Base-by-base conservation (phyloP, 495 filamentous ascomycete species). In the Xylaria palmicola region DNA sequence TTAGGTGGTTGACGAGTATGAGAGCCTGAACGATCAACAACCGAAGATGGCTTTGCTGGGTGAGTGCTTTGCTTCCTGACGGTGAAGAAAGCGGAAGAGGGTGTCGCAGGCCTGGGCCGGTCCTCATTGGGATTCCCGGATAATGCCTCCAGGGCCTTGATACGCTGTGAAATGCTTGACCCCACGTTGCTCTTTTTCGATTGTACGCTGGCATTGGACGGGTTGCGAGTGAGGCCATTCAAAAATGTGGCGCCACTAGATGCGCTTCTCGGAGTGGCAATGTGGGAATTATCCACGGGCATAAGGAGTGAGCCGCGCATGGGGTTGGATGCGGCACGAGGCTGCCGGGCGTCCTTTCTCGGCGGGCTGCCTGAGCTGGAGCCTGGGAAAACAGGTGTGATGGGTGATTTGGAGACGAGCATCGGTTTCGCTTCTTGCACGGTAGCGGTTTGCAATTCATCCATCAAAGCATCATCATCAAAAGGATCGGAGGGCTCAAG, bases 391-490 rank as follows among this genome's bases (percentile, higher is more conserved):
- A 84, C 77, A 0, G 86, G 83, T 5, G 79, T 85, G n/a, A 89
- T 84, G 54, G 92, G 91, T n/a, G 92, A 91, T 69, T 92, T 92
- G 1, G 88, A 86, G 7, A 96, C 89, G 0, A 85, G 85, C 17
- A 97, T 85, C 3, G 90, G 90, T 68, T 89, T 89, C 24, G 92
- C 92, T 75, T 96, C 84, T 69, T 96, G 85, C 17, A 96, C 75
- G 2, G 86, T 91, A 32, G 91, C 92, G 36, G 85, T 89, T 63
- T 89, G 89, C 52, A 96, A 77, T 77, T 97, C 91, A 59, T 94
- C 89, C 86, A 96, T 89, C 65, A 96, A 88, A 32, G 87, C 90
- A 72, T 96, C 91, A 71, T 95, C 90, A 6, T 93, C 30, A 84
- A 82, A 57, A 87, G 83, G 65, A 86, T 84, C 65, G 19, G 64